Evolutionary conservation across 78 protist species (phyloP).

Genomic region (Emiliania huxleyi): DNA sequence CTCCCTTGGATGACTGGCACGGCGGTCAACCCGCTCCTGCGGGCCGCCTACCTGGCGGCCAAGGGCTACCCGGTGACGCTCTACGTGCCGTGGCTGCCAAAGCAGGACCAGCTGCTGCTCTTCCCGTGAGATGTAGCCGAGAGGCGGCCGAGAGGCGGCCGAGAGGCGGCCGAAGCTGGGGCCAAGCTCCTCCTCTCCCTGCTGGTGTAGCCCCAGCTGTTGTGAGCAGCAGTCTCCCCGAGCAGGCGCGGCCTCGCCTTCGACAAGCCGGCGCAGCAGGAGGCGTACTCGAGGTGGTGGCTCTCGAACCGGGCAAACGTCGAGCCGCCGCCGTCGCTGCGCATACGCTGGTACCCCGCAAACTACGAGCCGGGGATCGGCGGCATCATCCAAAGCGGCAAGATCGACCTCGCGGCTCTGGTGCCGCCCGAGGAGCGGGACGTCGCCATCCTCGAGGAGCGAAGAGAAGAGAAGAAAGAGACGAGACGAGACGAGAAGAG

Average conservation of each 20-base stretch:
- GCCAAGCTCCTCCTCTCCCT: not conserved
- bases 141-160: no score
- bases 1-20: constrained; percentile 45
- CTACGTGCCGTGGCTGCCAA: constrained; percentile 15
- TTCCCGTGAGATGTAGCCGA: no score
- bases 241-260: not conserved
- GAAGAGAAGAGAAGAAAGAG: no score
- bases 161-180: no score
- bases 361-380: not conserved
- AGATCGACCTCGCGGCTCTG: not conserved
- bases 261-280: not conserved
- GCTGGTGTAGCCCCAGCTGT: no score
- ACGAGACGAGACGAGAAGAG: no score
- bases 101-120: not conserved
- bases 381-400: not conserved
- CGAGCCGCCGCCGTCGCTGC: not conserved
- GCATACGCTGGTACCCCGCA: not conserved
- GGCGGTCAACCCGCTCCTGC: constrained; percentile 36
- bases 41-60: not conserved
- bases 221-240: no score
- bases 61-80: constrained; percentile 17
- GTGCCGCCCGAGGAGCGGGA: not conserved
- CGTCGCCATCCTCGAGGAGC: not conserved
- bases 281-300: not conserved
- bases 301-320: not conserved